Conservation (phyloP, 225 moss, liverwort and hornwort genomes). For the Physcomitrium patens region DNA sequence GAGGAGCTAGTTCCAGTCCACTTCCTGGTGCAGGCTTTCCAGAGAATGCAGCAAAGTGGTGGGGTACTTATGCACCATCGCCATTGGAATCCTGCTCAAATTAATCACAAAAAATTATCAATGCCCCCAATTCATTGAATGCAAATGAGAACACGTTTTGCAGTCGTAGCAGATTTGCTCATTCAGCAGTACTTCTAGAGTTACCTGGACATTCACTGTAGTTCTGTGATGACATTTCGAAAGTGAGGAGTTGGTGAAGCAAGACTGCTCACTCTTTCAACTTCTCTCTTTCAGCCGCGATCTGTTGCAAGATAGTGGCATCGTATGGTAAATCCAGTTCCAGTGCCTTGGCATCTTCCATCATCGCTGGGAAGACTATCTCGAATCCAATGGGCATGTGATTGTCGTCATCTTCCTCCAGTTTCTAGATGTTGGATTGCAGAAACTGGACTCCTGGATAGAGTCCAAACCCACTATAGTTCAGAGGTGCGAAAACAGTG, state of each 20-base stretch:
- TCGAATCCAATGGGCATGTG: conserved; percentile 92
- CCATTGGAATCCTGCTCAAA: conserved; percentile 72
- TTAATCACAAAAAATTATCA: neutral
- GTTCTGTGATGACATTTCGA: neutral
- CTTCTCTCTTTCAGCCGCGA: conserved; percentile 55
- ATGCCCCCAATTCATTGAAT: neutral
- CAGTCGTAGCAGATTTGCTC: neutral
- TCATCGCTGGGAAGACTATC: conserved; percentile 68
- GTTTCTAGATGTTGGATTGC: conserved; percentile 50
- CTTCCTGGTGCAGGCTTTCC: conserved; percentile 70
- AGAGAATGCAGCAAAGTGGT: conserved; percentile 77
- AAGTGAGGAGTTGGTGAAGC: neutral
- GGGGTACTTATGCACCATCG: conserved; percentile 67
- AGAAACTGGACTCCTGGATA: conserved; percentile 66
- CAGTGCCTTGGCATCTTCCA: conserved; percentile 56
- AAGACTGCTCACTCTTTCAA: conserved; percentile 53
- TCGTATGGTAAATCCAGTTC: conserved; percentile 69
- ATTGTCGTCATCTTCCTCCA: conserved; percentile 58
- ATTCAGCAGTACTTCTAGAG: no score
- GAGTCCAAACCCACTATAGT: conserved; percentile 1
- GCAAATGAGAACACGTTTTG: neutral
- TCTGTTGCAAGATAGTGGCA: conserved; percentile 44
- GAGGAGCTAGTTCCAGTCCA: conserved; percentile 70
- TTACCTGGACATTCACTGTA: no score
- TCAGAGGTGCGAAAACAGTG: neutral